These are phyloP conservation scores for Eucalyptus curtisii DNA, from an alignment of 345 rosid genomes.

Conservation along the genomic window DNA sequence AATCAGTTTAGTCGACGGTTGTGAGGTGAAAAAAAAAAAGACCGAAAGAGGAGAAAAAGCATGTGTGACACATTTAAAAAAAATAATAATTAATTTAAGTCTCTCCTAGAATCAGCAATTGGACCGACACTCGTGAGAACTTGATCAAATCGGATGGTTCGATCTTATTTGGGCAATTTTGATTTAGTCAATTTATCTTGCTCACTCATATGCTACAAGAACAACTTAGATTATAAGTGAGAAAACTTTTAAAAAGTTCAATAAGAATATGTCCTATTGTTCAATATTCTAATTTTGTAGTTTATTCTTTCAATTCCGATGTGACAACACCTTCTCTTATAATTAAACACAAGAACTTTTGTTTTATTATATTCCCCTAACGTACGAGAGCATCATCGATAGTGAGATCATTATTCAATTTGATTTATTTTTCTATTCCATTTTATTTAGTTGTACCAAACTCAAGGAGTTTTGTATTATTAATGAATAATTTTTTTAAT, in stretches of 20 bases:
- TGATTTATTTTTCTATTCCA: not conserved
- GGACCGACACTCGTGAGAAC: accelerated
- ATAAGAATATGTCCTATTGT: not conserved
- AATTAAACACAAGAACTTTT: not conserved
- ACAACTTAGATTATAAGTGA: not conserved
- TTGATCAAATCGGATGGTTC: accelerated
- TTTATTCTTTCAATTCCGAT: not conserved
- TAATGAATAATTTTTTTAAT: not conserved
- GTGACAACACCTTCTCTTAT: not conserved
- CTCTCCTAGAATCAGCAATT: too few species aligned
- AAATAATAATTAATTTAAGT: too few species aligned
- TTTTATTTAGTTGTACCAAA: not conserved
- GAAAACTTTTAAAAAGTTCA: not conserved
- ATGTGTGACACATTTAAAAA: too few species aligned
- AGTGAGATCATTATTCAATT: too few species aligned
- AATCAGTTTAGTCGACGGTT: accelerated
- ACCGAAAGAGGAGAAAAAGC: accelerated
- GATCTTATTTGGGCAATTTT: too few species aligned
- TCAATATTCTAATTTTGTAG: not conserved
- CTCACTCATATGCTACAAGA: not conserved
- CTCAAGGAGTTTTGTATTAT: not conserved
- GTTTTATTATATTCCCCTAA: not conserved
- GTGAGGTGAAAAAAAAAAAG: too few species aligned
- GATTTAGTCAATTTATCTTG: too few species aligned
- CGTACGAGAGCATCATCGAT: not conserved